Percentiles rank a stretch among this genome's conserved stretches.
phyloP scores from a whole-genome alignment of 192 early-diverging fungal genomes.

The Bifiguratus adelaidae region DNA sequence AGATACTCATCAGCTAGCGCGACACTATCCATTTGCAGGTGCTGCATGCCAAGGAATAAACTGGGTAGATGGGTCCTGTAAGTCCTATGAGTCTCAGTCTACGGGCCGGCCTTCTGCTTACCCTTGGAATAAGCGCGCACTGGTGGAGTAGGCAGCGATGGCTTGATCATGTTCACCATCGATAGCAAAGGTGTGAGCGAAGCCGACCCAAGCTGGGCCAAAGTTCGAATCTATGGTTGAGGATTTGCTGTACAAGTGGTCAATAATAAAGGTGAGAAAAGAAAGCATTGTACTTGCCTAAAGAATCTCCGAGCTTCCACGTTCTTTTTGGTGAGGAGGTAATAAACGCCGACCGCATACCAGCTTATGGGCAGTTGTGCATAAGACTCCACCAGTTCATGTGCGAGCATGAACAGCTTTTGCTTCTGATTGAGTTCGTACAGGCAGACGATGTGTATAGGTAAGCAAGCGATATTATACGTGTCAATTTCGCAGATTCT shows the following conservation, averaged over 20 bases:
- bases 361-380: conserved; percentile 51
- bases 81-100: too few species aligned
- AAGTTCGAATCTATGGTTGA: conserved; percentile 46
- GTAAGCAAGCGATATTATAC: conserved; percentile 43
- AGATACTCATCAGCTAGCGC: conserved; percentile 51
- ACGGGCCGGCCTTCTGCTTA: too few species aligned
- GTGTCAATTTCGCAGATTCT: conserved; percentile 53
- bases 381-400: conserved; percentile 55
- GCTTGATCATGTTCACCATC: conserved; percentile 72
- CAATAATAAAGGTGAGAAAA: background rate
- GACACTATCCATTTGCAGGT: conserved; percentile 47
- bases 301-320: conserved; percentile 58
- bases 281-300: conserved; percentile 7
- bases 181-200: conserved; percentile 65
- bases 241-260: conserved; percentile 33
- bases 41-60: conserved; percentile 74
- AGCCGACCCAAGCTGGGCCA: conserved; percentile 69
- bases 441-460: conserved; percentile 56
- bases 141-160: conserved; percentile 57
- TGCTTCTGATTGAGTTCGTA: conserved; percentile 48
- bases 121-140: conserved; percentile 55
- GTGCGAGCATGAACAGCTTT: conserved; percentile 61
- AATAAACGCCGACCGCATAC: conserved; percentile 76
- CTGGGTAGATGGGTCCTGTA: conserved; percentile 55
- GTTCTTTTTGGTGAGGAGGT: conserved; percentile 46